Conservation (phyloP, 305 asterid genomes). For the Fraxinus sp. region DNA sequence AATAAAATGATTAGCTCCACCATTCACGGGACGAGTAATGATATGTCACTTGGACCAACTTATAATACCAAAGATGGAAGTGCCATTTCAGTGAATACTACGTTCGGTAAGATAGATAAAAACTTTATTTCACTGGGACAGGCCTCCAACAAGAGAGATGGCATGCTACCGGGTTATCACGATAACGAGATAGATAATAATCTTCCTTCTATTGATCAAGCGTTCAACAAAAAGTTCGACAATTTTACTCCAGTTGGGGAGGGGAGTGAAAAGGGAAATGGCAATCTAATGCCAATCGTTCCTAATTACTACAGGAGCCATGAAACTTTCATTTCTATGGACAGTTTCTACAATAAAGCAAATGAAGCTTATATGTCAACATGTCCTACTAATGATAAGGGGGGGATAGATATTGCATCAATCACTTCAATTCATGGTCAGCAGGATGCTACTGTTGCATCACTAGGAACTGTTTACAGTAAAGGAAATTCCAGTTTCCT, state of each 20-base stretch:
- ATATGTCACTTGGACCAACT: slow-evolving; percentile 32
- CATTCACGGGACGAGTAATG: slow-evolving; percentile 27
- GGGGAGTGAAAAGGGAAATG: slow-evolving; percentile 32
- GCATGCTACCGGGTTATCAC: slow-evolving; percentile 37
- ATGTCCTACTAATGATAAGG: slow-evolving; percentile 31
- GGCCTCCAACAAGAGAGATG: slow-evolving; percentile 36
- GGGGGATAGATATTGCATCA: slow-evolving; percentile 22
- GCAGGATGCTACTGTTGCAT: slow-evolving; percentile 31
- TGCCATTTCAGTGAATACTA: slow-evolving; percentile 26
- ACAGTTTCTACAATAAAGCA: slow-evolving; percentile 34
- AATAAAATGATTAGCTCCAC: slow-evolving; percentile 26
- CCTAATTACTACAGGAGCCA: slow-evolving; percentile 34
- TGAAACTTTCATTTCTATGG: slow-evolving; percentile 33
- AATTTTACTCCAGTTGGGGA: slow-evolving; percentile 19
- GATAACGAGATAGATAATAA: slow-evolving; percentile 29
- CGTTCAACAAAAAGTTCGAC: slow-evolving; percentile 34
- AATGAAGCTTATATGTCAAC: slow-evolving; percentile 30
- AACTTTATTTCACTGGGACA: slow-evolving; percentile 37
- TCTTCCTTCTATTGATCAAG: slow-evolving; percentile 33
- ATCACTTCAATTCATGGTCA: slow-evolving; percentile 19
- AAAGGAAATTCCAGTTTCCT: slow-evolving; percentile 37
- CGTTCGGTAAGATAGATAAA: slow-evolving; percentile 28
- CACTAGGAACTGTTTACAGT: slow-evolving; percentile 29
- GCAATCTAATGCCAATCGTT: slow-evolving; percentile 30
- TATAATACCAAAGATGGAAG: slow-evolving; percentile 30